Evolutionary conservation across 2,329 filamentous ascomycete genomes (phyloP), one percentile per base, ranked within the genome.

Genomic region (Colletotrichum sp.): DNA sequence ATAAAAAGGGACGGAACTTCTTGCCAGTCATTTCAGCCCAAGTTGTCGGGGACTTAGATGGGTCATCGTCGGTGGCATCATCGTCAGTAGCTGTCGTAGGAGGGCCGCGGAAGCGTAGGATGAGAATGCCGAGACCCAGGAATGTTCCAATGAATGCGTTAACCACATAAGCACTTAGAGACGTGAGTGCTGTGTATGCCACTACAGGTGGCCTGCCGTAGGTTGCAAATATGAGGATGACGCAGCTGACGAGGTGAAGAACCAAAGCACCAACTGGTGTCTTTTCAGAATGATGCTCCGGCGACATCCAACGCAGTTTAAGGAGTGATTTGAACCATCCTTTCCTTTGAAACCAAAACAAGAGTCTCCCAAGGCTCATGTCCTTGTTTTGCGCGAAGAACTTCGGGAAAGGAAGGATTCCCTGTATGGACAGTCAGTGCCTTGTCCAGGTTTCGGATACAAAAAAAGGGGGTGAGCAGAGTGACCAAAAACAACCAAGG

Each of bases 401-500:
- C 43, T 85, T 84, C 5, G 88, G 85, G 69, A 82, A 89, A 0
- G 89, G 89, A 3, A 91, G 81, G 68, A 91, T 86, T 1, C 89
- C 90, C 79, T 75, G 16, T 4, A 7, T 26, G 5, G 2, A 6
- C 26, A 52, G 30, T 69, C 6, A 68, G 21, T 18, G 4, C 14
- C 30, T 36, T 8, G 7, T 16, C 21, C 16, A 4, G 12, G 14
- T 36, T 30, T 26, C 8, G 6, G 4, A 4, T 13, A 16, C 43
- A 48, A 48, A 21, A 7, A 21, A 13, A 7, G 18, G 18, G 10
- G 10, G n/a, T 13, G n/a, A 43, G 38, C 38, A 43, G 18, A 43
- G 18, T 10, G 38, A n/a, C 38, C 4, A n/a, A 18, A 43, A 43
- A 43, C 18, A 43, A n/a, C 8, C 16, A 10, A 43, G 16, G 38